phyloP scores from a whole-genome alignment of 495 filamentous ascomycete species.

The Pyrenopolyporus hunteri region DNA sequence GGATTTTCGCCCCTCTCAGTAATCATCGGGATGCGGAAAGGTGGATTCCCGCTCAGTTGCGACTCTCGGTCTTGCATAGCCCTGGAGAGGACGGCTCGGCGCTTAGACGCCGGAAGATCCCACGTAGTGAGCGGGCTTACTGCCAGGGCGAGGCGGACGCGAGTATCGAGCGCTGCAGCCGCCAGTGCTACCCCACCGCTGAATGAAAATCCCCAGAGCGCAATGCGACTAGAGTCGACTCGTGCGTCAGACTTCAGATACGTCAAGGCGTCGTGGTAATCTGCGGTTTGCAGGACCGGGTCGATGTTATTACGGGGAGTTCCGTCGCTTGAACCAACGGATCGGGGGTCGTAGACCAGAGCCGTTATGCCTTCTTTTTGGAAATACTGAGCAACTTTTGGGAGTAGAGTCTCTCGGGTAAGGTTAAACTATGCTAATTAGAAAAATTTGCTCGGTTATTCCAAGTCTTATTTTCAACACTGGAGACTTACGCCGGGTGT shows the following conservation, averaged over 20 bases:
- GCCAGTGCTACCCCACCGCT: conserved; percentile 28
- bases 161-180: conserved; percentile 11
- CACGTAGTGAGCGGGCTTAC: conserved; percentile 3
- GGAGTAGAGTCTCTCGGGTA: conserved; percentile 47
- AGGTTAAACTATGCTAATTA: conserved; percentile 58
- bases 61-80: conserved; percentile 39
- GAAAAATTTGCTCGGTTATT: too few species aligned
- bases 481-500: conserved; percentile 46
- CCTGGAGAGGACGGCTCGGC: not conserved
- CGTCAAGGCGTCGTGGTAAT: conserved; percentile 49
- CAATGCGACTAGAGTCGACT: conserved; percentile 46
- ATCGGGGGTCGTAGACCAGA: conserved; percentile 52
- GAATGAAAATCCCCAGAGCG: conserved; percentile 58
- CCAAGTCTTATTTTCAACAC: too few species aligned
- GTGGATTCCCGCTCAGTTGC: conserved; percentile 37
- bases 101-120: not conserved
- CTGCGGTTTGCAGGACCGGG: conserved; percentile 43
- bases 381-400: conserved; percentile 46
- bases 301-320: conserved; percentile 50
- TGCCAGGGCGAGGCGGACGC: not conserved
- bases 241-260: conserved; percentile 34
- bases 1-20: conserved; percentile 47
- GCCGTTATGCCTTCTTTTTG: conserved; percentile 46
- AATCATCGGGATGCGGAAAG: conserved; percentile 33
- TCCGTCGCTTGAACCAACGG: conserved; percentile 49